Evolutionary conservation across 768 basidiomycete species (phyloP).

Genomic region (Leccinum uliginosum): DNA sequence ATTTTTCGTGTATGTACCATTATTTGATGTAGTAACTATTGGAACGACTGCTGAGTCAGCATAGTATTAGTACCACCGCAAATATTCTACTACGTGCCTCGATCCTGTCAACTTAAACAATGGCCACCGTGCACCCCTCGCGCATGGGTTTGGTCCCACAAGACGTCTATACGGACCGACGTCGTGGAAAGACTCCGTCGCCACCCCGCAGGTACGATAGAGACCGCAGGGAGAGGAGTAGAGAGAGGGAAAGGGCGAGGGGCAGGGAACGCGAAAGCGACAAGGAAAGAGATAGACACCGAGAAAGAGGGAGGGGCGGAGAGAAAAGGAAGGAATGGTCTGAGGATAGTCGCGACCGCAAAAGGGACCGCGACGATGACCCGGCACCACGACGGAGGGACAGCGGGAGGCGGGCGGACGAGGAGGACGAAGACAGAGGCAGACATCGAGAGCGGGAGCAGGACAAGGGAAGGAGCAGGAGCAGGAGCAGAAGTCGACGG

Average conservation of each 20-base stretch:
- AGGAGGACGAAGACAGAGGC: slow-evolving; percentile 19
- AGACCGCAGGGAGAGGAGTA: slow-evolving; percentile 27
- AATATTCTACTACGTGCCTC: neutral
- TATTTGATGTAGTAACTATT: too few relatives aligned
- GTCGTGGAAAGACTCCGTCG: slow-evolving; percentile 44
- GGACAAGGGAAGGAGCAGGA: slow-evolving; percentile 16
- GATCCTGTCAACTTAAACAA: slow-evolving; percentile 19
- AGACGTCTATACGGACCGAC: slow-evolving; percentile 19
- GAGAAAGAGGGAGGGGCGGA: neutral
- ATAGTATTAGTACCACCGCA: neutral
- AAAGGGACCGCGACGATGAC: neutral
- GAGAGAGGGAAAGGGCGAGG: slow-evolving; percentile 22
- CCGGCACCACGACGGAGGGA: slow-evolving; percentile 4
- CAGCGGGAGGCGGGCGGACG: neutral
- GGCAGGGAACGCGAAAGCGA: slow-evolving; percentile 17
- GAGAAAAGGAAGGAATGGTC: neutral
- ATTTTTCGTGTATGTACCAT: neutral
- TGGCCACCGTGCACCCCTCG: slow-evolving; percentile 76
- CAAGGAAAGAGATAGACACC: slow-evolving; percentile 17
- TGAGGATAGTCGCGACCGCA: slow-evolving; percentile 3
- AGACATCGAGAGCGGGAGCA: slow-evolving; percentile 16
- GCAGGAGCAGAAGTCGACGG: slow-evolving; percentile 19
- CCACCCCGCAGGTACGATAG: slow-evolving; percentile 32
- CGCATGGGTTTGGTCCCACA: slow-evolving; percentile 63
- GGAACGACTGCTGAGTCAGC: slow-evolving; percentile 19